Evolutionary conservation across 1,139 yeast species (phyloP), one percentile per base, ranked within the genome.

Genomic region (Suhomyces maxii): DNA sequence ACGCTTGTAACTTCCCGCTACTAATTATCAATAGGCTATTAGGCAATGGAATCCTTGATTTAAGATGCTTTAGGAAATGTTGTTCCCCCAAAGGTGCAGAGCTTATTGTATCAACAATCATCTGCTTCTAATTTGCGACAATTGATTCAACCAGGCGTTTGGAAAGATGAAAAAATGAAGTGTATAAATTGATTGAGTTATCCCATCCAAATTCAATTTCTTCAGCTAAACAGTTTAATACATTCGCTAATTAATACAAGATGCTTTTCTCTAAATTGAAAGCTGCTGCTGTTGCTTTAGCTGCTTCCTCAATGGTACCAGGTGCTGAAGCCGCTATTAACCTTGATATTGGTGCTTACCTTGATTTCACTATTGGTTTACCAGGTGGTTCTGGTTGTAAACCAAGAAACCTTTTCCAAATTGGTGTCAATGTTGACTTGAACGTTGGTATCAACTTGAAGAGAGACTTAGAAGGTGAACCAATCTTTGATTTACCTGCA

Each of bases 241-340:
- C 46, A 42, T 28, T 42, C 49, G 50, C 49, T 45, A 26, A 32
- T 37, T n/a, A n/a, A 37, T 35, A 7, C 12, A 32, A 32, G 10
- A 54, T 54, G 58, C 51, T 52, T 40, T 53, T 53, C 38, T 53
- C 50, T 26, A 49, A 46, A 44, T 48, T 55, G 9, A 46, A 46
- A 39, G 50, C 53, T 44, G 56, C 55, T 40, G 54, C 55, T 35
- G 39, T 54, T 11, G 51, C 53, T 32, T 45, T 52, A 40, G 51
- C 54, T 11, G 44, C 56, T 18, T 46, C 48, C 42, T 39, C 48
- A 41, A 40, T 51, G 49, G 41, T 48, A 30, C 33, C 47, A 6
- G 49, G 44, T 8, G 53, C 46, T 30, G 34, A 45, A 11, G 56
- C 56, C 26, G 49, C 39, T 14, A 25, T 43, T 18, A 46, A 44